Conservation (phyloP, 1,284 basidiomycete genomes). For the Tylopilus orsonianus region DNA sequence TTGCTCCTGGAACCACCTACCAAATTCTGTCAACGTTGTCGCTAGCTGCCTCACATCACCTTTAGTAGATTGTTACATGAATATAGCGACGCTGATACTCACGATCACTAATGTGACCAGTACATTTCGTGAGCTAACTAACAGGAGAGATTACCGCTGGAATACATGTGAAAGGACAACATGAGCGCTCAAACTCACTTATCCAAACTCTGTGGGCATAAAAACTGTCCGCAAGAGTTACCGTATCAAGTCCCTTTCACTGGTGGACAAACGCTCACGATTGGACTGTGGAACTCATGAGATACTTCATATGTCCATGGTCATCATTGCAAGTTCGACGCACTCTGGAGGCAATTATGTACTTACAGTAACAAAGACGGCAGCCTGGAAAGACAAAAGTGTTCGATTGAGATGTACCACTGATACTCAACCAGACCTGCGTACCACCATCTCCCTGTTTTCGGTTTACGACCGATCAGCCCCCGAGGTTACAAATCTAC, state of each 20-base stretch:
- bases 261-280: conserved; percentile 3
- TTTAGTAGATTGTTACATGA: not conserved
- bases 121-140: conserved; percentile 12
- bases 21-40: conserved; percentile 7
- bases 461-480: not conserved
- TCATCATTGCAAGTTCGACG: not conserved
- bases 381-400: conserved; percentile 6
- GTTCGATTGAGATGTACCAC: too few species aligned
- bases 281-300: conserved; percentile 12
- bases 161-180: not conserved
- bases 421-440: too few species aligned
- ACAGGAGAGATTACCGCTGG: not conserved
- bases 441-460: conserved; percentile 10
- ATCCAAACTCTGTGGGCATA: conserved; percentile 20
- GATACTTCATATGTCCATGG: conserved; percentile 1
- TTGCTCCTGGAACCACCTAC: not conserved
- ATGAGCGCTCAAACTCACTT: conserved; percentile 5
- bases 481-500: not conserved
- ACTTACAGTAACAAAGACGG: conserved; percentile 6
- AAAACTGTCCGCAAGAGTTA: conserved; percentile 8
- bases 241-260: not conserved
- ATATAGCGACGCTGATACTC: not conserved
- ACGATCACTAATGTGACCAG: conserved; percentile 10
- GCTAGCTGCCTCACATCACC: conserved; percentile 2
- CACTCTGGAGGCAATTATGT: too few species aligned